Percentiles rank a stretch among this genome's conserved stretches.
Evolutionary conservation across 2,329 filamentous ascomycete species (phyloP).

Genomic region (Colletotrichum phormii): DNA sequence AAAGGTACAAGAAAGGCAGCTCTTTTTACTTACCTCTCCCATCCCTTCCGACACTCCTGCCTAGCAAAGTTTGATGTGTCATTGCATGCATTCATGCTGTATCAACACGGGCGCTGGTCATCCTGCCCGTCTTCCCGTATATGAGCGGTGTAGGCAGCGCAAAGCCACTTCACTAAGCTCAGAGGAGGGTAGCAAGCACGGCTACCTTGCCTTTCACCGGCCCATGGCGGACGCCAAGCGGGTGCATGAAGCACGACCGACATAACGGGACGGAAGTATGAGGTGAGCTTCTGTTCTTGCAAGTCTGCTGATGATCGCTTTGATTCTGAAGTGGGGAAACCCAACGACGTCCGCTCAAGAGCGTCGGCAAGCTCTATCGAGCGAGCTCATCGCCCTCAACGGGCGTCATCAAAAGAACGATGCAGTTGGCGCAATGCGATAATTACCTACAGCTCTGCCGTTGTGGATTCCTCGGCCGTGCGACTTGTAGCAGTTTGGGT

Average conservation of each 20-base stretch:
- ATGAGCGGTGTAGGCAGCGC: slow-evolving; percentile 36
- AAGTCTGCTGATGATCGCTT: slow-evolving; percentile 14
- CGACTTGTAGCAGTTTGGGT: slow-evolving; percentile 21
- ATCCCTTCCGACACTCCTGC: slow-evolving; percentile 8
- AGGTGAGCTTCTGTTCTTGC: slow-evolving; percentile 10
- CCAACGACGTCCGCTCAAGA: neutral
- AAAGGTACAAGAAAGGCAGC: neutral
- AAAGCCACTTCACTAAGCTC: slow-evolving; percentile 29
- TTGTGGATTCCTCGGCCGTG: slow-evolving; percentile 14
- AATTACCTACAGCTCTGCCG: slow-evolving; percentile 10
- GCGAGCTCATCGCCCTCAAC: neutral
- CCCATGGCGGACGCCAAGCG: slow-evolving; percentile 26
- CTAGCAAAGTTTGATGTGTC: slow-evolving; percentile 28
- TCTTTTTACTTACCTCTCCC: neutral
- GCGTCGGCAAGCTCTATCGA: neutral
- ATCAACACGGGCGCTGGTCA: slow-evolving; percentile 29
- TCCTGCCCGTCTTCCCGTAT: slow-evolving; percentile 8
- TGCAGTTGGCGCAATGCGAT: slow-evolving; percentile 3
- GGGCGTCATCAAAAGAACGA: slow-evolving; percentile 17
- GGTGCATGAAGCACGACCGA: slow-evolving; percentile 18
- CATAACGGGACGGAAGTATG: slow-evolving; percentile 1
- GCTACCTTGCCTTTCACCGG: slow-evolving; percentile 27
- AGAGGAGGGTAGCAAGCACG: slow-evolving; percentile 35
- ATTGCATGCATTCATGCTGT: slow-evolving; percentile 34
- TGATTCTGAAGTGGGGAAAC: neutral